Evolutionary conservation across 192 early-diverging fungal species (phyloP), one percentile per base, ranked within the genome.

Genomic region (Chytriomyces hyalinus): DNA sequence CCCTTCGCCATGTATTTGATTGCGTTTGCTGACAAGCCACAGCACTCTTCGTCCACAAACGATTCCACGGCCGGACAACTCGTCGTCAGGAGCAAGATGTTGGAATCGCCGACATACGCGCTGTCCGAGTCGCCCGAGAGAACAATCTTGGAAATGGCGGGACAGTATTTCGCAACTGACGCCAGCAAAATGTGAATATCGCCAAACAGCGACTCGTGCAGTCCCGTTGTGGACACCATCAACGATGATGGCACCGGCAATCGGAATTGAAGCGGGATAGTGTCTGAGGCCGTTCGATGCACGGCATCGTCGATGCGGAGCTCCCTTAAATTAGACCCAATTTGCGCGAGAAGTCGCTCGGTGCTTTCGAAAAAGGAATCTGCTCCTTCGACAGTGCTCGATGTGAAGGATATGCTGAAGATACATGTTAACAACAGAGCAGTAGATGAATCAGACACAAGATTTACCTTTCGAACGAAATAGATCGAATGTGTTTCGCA

Each of bases 21-120:
- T 10, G 69, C 69, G 10, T 9, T 2, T 7, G 69, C 49, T 57
- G 69, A 22, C 6, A 76, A 11, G 8, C 75, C 75, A 59, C 63
- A 64, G 11, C 65, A 50, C 45, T 78, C 67, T 11, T 78, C 76
- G 44, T 78, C 76, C 6, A 50, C n/a, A 61, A 78, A 78, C 17
- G 68, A 24, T 70, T 78, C 51, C 10, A 78, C 76, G 5, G 36
- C 6, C 4, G 67, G 67, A 22, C 66, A 78, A 36, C 53, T 24
- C 26, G 57, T 44, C 4, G 68, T 78, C 50, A 78, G 48, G 24
- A 78, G n/a, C 1, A 70, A 15, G 1, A 78, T 28, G 46, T 48
- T 70, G n/a, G 20, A 51, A 43, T 61, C 51, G 66, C 62, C 67
- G 6, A 66, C 45, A 48, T 65, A 67, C 6, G 17, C 7, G 26